These are phyloP conservation scores for Penicillium salamii DNA, from an alignment of 495 filamentous ascomycete genomes.

Conservation along the genomic window DNA sequence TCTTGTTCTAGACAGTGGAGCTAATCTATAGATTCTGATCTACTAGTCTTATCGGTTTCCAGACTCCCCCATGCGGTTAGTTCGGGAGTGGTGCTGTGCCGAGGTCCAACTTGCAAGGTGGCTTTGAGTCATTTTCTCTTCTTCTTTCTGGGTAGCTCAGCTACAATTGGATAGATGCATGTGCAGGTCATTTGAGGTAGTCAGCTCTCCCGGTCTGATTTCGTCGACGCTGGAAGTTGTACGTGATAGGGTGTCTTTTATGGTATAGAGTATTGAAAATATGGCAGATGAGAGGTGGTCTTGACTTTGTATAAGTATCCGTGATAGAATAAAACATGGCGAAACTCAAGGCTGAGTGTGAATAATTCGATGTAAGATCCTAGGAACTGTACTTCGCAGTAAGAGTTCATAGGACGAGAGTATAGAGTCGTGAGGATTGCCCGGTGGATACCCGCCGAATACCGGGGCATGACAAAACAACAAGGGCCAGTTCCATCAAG, in stretches of 20 bases:
- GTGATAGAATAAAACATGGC: too few relatives aligned
- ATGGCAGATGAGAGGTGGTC: too few relatives aligned
- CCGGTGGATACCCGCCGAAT: conserved; percentile 24
- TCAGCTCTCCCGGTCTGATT: conserved; percentile 12
- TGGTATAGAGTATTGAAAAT: neutral
- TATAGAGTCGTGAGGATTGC: neutral
- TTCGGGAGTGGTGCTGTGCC: conserved; percentile 14
- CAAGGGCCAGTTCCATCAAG: neutral
- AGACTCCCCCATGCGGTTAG: conserved; percentile 3
- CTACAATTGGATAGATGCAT: conserved; percentile 3
- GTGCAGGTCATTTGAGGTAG: neutral
- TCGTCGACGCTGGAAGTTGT: conserved; percentile 2
- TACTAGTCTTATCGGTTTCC: neutral
- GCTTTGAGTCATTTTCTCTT: conserved; percentile 20
- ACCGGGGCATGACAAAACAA: conserved; percentile 28
- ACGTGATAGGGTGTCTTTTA: neutral
- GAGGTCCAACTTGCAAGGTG: conserved; percentile 23
- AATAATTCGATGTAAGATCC: too few relatives aligned
- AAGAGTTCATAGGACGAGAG: neutral
- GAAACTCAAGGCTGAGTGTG: too few relatives aligned
- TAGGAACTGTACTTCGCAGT: too few relatives aligned
- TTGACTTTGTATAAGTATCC: too few relatives aligned
- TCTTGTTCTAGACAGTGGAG: neutral
- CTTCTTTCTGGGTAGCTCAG: conserved; percentile 5
- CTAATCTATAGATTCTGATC: neutral